phyloP scores from a whole-genome alignment of 371 early-diverging fungal genomes.

The Actinomucor elegans region DNA sequence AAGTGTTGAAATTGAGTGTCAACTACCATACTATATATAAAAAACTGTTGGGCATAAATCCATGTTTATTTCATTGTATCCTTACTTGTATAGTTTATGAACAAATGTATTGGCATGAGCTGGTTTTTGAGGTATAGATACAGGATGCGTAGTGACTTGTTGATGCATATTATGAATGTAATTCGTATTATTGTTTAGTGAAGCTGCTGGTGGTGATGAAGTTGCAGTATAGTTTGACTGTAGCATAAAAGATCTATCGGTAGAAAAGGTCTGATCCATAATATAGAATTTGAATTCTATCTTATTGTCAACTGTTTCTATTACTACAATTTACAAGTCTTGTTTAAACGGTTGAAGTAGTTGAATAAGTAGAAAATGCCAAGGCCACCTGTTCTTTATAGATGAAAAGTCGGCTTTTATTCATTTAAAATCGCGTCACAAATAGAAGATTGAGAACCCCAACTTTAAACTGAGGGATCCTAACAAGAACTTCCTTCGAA shows the following conservation, averaged over 20 bases:
- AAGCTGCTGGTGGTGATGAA: background rate
- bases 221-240: background rate
- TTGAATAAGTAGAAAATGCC: background rate
- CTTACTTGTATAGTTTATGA: conserved; percentile 49
- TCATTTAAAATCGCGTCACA: conserved; percentile 15
- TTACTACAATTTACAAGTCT: too few species aligned
- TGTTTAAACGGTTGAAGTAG: background rate
- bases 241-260: background rate
- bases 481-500: too few species aligned
- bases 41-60: background rate
- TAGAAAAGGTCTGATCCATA: conserved; percentile 3
- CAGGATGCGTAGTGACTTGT: background rate
- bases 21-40: conserved; percentile 70
- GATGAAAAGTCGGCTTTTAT: background rate
- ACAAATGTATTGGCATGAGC: conserved; percentile 40
- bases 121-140: conserved; percentile 13
- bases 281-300: too few species aligned
- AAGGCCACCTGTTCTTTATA: conserved; percentile 1
- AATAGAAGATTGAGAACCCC: conserved; percentile 16
- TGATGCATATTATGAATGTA: background rate
- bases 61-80: background rate
- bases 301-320: background rate
- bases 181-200: conserved; percentile 1
- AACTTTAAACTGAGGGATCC: conserved; percentile 8
- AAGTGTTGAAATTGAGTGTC: conserved; percentile 79